phyloP scores from a whole-genome alignment of 108 stramenopile genomes.

The Nitzschia sp. region DNA sequence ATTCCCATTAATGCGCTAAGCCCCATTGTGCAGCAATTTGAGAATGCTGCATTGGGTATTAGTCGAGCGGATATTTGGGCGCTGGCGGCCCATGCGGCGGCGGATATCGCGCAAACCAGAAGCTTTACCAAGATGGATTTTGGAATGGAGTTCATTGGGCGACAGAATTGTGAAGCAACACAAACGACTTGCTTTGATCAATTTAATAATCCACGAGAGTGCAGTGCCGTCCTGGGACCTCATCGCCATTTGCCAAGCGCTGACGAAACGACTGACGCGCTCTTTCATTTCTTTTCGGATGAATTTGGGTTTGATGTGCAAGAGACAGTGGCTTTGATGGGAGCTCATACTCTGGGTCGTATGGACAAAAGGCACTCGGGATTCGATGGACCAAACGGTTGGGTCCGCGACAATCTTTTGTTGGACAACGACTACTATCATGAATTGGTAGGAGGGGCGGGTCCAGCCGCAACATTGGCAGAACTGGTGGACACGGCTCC shows the following conservation, averaged over 20 bases:
- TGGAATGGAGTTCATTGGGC: conserved; percentile 31
- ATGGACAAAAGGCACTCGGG: conserved; percentile 40
- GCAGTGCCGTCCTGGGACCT: conserved; percentile 10
- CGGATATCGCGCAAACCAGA: conserved; percentile 28
- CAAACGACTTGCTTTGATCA: conserved; percentile 16
- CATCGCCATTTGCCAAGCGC: conserved; percentile 17
- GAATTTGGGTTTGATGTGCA: conserved; percentile 44
- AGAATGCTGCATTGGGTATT: conserved; percentile 12
- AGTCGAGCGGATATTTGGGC: conserved; percentile 64
- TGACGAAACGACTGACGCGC: conserved; percentile 16
- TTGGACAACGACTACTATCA: conserved; percentile 13
- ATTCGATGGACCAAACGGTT: conserved; percentile 35
- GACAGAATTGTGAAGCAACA: conserved; percentile 10
- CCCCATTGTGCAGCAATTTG: conserved; percentile 31
- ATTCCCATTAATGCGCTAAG: conserved; percentile 45
- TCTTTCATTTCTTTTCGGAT: conserved; percentile 37
- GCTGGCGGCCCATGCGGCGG: conserved; percentile 43
- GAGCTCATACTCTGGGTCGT: conserved; percentile 53
- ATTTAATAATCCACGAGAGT: not conserved
- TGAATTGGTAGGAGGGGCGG: not conserved
- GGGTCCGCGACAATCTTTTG: conserved; percentile 18
- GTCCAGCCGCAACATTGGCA: conserved; percentile 1
- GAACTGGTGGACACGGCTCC: conserved; percentile 18
- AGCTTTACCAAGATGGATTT: conserved; percentile 21
- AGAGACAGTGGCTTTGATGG: conserved; percentile 60